Evolutionary conservation across 192 early-diverging fungal species (phyloP).

Genomic region (Podila horticola): DNA sequence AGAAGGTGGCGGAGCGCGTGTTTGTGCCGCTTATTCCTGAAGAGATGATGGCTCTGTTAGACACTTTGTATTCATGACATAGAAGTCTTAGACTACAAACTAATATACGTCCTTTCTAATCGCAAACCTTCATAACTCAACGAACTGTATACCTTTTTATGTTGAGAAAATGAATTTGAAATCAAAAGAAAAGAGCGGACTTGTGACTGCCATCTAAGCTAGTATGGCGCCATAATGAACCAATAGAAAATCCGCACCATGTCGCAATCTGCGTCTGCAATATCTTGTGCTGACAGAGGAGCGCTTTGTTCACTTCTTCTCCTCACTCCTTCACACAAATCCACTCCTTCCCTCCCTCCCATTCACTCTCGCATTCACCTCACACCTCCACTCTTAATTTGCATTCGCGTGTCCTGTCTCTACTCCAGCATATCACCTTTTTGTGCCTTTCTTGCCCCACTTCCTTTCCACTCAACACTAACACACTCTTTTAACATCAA

Average conservation of each 20-base stretch:
- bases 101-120: no score
- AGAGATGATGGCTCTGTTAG: conserved; percentile 29
- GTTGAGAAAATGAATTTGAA: no score
- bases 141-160: no score
- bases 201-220: background rate
- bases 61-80: conserved; percentile 2
- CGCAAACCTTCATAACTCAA: no score
- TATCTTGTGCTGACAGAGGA: background rate
- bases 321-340: background rate
- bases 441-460: background rate
- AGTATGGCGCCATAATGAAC: background rate
- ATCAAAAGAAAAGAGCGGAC: background rate
- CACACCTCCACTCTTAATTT: background rate
- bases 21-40: conserved; percentile 44
- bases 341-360: background rate
- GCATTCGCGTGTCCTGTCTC: background rate
- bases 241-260: background rate
- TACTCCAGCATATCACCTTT: background rate
- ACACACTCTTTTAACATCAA: background rate
- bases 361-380: background rate
- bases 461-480: background rate
- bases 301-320: conserved; percentile 3
- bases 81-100: no score
- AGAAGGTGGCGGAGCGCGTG: conserved; percentile 9
- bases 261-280: background rate